phyloP scores from a whole-genome alignment of 305 asterid genomes.

The Plantago coronopus region DNA sequence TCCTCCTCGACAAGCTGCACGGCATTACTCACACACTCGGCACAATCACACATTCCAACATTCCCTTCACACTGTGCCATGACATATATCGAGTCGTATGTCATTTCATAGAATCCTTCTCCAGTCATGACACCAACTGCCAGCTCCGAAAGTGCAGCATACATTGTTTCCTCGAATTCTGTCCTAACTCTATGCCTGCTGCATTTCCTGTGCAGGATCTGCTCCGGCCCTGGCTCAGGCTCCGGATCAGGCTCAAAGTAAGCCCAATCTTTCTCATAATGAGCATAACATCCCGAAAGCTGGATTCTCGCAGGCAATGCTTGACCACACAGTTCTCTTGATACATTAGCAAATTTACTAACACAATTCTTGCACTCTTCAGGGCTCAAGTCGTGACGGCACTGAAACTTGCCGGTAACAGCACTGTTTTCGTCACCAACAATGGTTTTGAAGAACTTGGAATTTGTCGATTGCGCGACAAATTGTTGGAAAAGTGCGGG shows the following conservation, averaged over 20 bases:
- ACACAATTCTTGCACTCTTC: constrained; percentile 50
- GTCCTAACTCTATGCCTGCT: constrained; percentile 23
- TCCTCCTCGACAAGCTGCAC: constrained; percentile 40
- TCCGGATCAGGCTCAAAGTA: constrained; percentile 13
- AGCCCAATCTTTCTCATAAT: constrained; percentile 39
- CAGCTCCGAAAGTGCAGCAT: constrained; percentile 48
- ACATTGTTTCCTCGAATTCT: constrained; percentile 38
- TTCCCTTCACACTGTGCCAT: constrained; percentile 52
- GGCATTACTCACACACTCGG: constrained; percentile 47
- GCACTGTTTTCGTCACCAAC: constrained; percentile 35
- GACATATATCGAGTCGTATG: constrained; percentile 32
- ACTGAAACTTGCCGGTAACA: constrained; percentile 54
- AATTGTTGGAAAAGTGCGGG: constrained; percentile 45
- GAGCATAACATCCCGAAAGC: constrained; percentile 57
- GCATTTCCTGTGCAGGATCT: constrained; percentile 48
- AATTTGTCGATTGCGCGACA: constrained; percentile 32
- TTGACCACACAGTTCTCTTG: constrained; percentile 32
- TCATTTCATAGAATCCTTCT: constrained; percentile 46
- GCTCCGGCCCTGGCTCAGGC: constrained; percentile 5
- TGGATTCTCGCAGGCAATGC: constrained; percentile 55
- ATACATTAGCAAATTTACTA: constrained; percentile 30
- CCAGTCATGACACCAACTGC: constrained; percentile 39
- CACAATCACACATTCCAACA: constrained; percentile 52
- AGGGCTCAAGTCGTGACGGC: constrained; percentile 39
- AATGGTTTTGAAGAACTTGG: constrained; percentile 47